phyloP scores from a whole-genome alignment of 495 filamentous ascomycete species.

The Pseudotulostoma volvatum region DNA sequence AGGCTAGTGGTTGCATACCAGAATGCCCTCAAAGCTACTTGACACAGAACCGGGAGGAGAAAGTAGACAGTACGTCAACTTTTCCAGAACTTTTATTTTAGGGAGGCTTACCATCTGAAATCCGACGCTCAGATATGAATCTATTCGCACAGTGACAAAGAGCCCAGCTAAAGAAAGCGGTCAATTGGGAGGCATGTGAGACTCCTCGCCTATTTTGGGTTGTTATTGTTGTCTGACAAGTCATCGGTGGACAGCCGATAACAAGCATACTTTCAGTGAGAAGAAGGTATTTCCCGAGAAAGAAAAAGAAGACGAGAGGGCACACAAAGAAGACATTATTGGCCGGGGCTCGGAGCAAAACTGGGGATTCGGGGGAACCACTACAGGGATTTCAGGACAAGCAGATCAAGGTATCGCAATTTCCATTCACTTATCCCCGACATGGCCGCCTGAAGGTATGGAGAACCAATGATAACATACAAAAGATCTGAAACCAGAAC shows the following conservation, averaged over 20 bases:
- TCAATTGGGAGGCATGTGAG: conserved; percentile 38
- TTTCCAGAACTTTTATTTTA: too few species aligned
- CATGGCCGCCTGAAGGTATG: too few species aligned
- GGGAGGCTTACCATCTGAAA: too few species aligned
- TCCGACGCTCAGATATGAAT: conserved; percentile 39
- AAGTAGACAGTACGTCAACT: conserved; percentile 35
- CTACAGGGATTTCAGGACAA: too few species aligned
- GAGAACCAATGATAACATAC: too few species aligned
- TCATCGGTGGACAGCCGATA: too few species aligned
- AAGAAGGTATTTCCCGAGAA: conserved; percentile 2
- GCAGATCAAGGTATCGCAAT: too few species aligned
- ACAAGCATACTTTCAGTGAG: conserved; percentile 20
- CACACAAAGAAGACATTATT: not conserved
- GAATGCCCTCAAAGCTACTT: conserved; percentile 26
- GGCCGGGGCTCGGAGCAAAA: too few species aligned
- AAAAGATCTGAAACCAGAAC: conserved; percentile 22
- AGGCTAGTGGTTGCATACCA: too few species aligned
- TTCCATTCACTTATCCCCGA: too few species aligned
- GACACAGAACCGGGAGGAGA: conserved; percentile 49
- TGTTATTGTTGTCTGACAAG: too few species aligned
- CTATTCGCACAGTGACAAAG: conserved; percentile 30
- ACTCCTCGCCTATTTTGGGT: not conserved
- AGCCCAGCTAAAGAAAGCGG: conserved; percentile 39
- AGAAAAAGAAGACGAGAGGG: not conserved
- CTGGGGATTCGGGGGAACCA: too few species aligned